Percentiles rank a stretch among this genome's conserved stretches.
Conservation (phyloP, 345 rosid species). For the Mangifera indica region DNA sequence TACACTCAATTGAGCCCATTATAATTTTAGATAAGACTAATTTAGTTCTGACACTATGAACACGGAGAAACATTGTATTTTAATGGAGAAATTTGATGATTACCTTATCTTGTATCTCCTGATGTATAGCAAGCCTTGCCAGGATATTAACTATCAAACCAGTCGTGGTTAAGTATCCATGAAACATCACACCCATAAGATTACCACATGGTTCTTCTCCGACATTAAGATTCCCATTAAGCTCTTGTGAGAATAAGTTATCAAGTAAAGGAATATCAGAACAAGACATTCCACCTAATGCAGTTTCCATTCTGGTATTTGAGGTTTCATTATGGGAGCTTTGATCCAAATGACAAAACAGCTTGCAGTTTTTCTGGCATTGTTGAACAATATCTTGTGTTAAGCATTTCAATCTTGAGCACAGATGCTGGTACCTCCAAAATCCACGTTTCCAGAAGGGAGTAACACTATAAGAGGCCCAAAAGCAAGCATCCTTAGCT, state of each 20-base stretch:
- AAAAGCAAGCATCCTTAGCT: constrained; percentile 58
- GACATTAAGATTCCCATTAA: constrained; percentile 25
- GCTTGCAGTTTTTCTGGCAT: constrained; percentile 35
- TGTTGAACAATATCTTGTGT: constrained; percentile 51
- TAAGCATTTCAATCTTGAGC: constrained; percentile 46
- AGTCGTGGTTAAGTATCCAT: constrained; percentile 53
- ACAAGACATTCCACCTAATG: constrained; percentile 22
- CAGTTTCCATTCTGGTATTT: constrained; percentile 20
- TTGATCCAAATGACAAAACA: constrained; percentile 22
- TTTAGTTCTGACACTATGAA: not conserved
- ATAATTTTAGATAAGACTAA: not conserved
- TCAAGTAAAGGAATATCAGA: constrained; percentile 28
- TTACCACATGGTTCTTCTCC: constrained; percentile 54
- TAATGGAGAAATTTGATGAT: not conserved
- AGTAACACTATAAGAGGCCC: constrained; percentile 56
- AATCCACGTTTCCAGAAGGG: constrained; percentile 63
- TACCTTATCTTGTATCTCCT: constrained; percentile 58
- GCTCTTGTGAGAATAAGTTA: constrained; percentile 21
- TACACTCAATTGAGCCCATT: not conserved
- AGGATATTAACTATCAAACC: constrained; percentile 50
- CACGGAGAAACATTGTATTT: no score
- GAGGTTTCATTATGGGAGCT: constrained; percentile 22
- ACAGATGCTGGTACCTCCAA: constrained; percentile 49
- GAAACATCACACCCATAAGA: constrained; percentile 60
- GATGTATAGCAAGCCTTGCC: constrained; percentile 44